These are phyloP conservation scores for Mucor mucedo DNA, from an alignment of 371 early-diverging fungal species.

Conservation along the genomic window DNA sequence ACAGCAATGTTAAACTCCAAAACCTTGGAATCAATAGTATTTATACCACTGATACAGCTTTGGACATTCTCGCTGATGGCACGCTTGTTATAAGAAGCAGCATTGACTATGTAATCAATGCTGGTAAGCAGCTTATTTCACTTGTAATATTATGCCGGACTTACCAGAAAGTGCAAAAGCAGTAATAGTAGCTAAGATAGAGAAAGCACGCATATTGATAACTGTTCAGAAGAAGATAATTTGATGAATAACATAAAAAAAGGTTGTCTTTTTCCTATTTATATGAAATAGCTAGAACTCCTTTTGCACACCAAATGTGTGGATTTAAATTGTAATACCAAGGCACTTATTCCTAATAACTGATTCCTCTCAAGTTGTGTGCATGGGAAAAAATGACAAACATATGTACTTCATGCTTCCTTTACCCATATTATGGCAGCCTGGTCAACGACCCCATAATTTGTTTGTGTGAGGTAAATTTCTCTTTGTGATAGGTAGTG, in stretches of 20 bases:
- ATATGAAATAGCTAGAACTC: too few species aligned
- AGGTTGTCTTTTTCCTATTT: too few species aligned
- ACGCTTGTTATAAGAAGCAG: constrained; percentile 26
- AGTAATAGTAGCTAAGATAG: constrained; percentile 18
- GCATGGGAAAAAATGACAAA: too few species aligned
- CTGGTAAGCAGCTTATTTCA: background rate
- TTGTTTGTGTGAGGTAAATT: too few species aligned
- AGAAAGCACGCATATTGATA: constrained; percentile 23
- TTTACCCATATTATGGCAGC: too few species aligned
- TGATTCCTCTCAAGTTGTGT: too few species aligned
- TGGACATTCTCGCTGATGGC: constrained; percentile 19
- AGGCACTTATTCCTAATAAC: too few species aligned
- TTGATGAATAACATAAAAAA: constrained; percentile 10
- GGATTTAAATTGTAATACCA: too few species aligned
- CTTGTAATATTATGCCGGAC: background rate
- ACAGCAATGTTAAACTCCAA: constrained; percentile 13
- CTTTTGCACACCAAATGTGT: too few species aligned
- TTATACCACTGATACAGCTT: constrained; percentile 20
- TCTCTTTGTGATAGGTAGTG: too few species aligned
- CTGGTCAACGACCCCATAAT: too few species aligned
- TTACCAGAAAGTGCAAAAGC: constrained; percentile 28
- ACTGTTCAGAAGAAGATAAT: constrained; percentile 5
- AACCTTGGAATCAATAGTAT: constrained; percentile 18
- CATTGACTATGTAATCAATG: constrained; percentile 18
- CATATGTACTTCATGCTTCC: too few species aligned